Base-by-base conservation (phyloP, 2,329 filamentous ascomycete genomes). In the Apiospora koreana region DNA sequence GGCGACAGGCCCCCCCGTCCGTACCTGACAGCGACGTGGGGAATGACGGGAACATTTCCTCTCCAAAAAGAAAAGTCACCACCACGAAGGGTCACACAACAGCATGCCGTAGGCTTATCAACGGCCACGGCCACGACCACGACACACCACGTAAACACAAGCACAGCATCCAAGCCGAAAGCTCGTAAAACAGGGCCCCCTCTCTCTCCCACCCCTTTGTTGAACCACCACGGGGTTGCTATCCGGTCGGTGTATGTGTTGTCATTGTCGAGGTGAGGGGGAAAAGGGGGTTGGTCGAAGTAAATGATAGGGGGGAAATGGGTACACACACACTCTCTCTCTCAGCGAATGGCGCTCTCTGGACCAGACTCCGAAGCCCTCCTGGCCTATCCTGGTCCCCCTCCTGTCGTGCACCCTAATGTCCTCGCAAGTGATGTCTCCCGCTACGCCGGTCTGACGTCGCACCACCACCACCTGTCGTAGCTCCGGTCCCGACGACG, bases 381-480 rank as follows among this genome's bases (percentile, higher is more conserved):
- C 31, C 21, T 31, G n/a, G 28, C 54, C 31, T 62, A 62, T 38
- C 54, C 18, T 4, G 43, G 41, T 18, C 14, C 28, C 10, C 31
- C 9, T 21, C 18, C 18, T 35, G 9, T 14, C 12, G n/a, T 28
- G 9, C n/a, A 21, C 14, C 28, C 54, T 62, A 62, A 43, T 43
- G 41, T 38, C 54, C 18, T n/a, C 54, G 54, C 31, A 62, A n/a
- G 21, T 62, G 54, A 10, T 38, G 54, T n/a, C 54, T 31, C 3
- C 54, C 54, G 9, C 77, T 74, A 74, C 79, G 76, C 50, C 72
- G 71, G 69, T 78, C 75, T 70, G 75, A 76, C 41, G 75, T 74
- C 46, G 75, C 75, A 74, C 71, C 68, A 69, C 71, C 68, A 69
- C 70, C 68, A 48, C 71, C 69, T 68, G 73, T 65, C n/a, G 73